Evolutionary conservation across 208 protist genomes (phyloP), one percentile per base, ranked within the genome.

Genomic region (Wallacemonas sp.): DNA sequence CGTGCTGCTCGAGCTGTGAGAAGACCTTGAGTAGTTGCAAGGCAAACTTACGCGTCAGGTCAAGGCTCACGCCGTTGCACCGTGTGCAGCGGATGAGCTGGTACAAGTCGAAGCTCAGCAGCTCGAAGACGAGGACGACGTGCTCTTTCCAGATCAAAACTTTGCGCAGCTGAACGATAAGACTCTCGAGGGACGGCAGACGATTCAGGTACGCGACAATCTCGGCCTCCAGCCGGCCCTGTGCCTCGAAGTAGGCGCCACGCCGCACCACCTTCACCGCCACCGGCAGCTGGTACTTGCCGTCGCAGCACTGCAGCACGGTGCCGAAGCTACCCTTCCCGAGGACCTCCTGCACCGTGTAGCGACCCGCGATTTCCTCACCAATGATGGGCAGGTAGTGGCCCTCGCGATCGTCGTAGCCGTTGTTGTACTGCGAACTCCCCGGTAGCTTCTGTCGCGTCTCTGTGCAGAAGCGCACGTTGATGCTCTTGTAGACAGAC

Each of bases 101-200:
- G 71, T 98, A 99, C 10, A 99, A 81, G 65, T 98, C 98, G 72
- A 92, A 96, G 34, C 91, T 98, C 22, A 99, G 85, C 39, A 99
- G 80, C 79, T 99, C 98, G 71, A 98, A 98, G 22, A 99, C 97
- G 13, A 99, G 73, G 64, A 98, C 98, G 19, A 98, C 66, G 73
- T 99, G 98, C 58, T 87, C 85, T 24, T 90, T 89, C 85, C 87
- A 96, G 32, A 76, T 27, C 58, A 94, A 92, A 1, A 78, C 82
- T 63, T 93, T 91, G 17, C 84, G 73, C 21, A 95, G 76, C 48
- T 85, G 69, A 50, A 95, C 85, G 15, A 96, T 80, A 15, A 89
- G 67, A 68, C 88, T 81, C 19, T 87, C 68, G 26, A 92, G 71
- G 4, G 53, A 42, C 17, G 79, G 62, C 55, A 84, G 67, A 38